Percentiles rank a stretch among this genome's conserved stretches.
Evolutionary conservation across 257 asterid species (phyloP).

Genomic region (Fraxinus americana): DNA sequence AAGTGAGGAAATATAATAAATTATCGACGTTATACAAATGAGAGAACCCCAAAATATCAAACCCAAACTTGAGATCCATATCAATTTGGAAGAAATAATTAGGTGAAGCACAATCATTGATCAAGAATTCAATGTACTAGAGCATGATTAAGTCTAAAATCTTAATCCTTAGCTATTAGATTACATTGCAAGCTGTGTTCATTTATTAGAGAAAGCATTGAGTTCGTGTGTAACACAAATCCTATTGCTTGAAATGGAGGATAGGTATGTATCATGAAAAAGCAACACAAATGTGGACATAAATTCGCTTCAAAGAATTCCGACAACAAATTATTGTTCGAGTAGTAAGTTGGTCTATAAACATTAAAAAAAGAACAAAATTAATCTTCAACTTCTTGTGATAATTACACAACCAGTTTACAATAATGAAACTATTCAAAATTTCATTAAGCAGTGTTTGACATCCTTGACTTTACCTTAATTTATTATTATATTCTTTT

Average conservation of each 20-base stretch:
- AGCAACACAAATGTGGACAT: constrained; percentile 6
- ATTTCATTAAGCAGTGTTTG: too few species aligned
- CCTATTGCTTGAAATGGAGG: not conserved
- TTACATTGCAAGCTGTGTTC: constrained; percentile 2
- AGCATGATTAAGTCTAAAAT: not conserved
- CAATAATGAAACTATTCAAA: too few species aligned
- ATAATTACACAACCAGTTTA: too few species aligned
- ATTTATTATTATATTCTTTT: too few species aligned
- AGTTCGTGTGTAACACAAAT: not conserved
- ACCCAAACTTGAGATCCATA: not conserved
- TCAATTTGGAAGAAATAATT: not conserved
- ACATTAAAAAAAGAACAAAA: too few species aligned
- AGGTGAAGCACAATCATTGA: not conserved
- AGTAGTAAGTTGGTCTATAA: too few species aligned
- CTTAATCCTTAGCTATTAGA: not conserved
- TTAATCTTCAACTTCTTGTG: not conserved
- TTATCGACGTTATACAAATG: too few species aligned
- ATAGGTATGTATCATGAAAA: not conserved
- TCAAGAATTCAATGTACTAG: not conserved
- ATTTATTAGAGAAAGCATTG: constrained; percentile 13
- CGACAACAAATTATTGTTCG: too few species aligned
- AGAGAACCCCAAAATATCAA: too few species aligned
- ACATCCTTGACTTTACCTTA: too few species aligned
- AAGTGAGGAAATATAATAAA: too few species aligned
- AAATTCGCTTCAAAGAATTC: not conserved